These are phyloP conservation scores for Agaricus blazei DNA, from an alignment of 768 basidiomycete genomes.

Conservation along the genomic window DNA sequence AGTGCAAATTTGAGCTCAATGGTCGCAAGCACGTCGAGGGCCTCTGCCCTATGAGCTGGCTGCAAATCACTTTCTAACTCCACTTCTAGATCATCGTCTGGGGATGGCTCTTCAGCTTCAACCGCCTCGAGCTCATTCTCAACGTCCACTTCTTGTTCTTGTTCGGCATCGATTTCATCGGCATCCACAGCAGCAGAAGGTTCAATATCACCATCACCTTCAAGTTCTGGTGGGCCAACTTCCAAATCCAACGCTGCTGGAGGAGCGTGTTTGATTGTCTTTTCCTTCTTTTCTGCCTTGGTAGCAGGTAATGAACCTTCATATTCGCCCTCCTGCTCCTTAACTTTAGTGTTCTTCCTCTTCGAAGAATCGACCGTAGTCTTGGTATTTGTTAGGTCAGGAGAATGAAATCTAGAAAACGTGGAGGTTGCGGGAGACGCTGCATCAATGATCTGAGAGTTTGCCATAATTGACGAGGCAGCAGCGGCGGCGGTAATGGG, in stretches of 20 bases:
- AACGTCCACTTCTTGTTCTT: constrained; percentile 26
- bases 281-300: constrained; percentile 8
- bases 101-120: constrained; percentile 21
- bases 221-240: constrained; percentile 20
- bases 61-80: constrained; percentile 52
- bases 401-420: constrained; percentile 39
- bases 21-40: constrained; percentile 78
- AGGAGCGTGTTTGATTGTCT: constrained; percentile 2
- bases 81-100: constrained; percentile 26
- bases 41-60: constrained; percentile 80
- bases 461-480: constrained; percentile 46
- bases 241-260: constrained; percentile 20
- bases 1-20: constrained; percentile 94
- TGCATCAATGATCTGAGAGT: constrained; percentile 31
- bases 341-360: constrained; percentile 8
- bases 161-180: constrained; percentile 22
- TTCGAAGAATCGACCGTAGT: neutral
- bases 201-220: constrained; percentile 17
- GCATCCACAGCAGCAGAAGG: constrained; percentile 15
- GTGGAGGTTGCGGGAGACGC: constrained; percentile 31
- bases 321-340: constrained; percentile 20
- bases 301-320: constrained; percentile 14
- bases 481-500: constrained; percentile 32
- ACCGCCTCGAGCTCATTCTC: constrained; percentile 31
- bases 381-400: constrained; percentile 17